These are phyloP conservation scores for Coccomyxa subellipsoidea DNA, from an alignment of 163 green algal genomes.

Conservation along the genomic window DNA sequence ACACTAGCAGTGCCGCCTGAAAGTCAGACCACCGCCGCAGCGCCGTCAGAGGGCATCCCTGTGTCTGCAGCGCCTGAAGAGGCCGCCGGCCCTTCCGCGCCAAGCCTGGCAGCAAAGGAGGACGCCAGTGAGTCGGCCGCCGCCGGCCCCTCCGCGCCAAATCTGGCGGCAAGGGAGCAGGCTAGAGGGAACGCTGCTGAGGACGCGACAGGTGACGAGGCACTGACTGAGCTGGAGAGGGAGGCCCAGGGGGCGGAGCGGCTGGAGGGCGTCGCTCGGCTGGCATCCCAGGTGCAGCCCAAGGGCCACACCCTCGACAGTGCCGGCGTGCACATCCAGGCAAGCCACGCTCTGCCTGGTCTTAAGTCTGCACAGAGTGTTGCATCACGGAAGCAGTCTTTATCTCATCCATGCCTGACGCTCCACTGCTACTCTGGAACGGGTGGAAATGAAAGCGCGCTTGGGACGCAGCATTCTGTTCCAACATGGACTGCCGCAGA, in stretches of 20 bases:
- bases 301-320: conserved; percentile 77
- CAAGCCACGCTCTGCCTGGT: not conserved
- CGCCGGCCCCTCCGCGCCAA: not conserved
- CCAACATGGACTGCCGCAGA: no score
- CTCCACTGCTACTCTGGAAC: no score
- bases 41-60: not conserved
- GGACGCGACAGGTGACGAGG: not conserved
- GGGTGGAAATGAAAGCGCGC: no score
- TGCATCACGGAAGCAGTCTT: no score
- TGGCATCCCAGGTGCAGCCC: conserved; percentile 64
- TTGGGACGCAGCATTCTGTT: no score
- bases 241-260: conserved; percentile 10
- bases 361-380: not conserved
- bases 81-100: not conserved
- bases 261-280: conserved; percentile 37
- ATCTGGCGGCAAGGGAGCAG: not conserved
- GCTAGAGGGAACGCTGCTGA: not conserved
- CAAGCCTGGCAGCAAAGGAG: not conserved
- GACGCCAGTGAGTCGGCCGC: not conserved
- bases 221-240: not conserved
- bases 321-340: conserved; percentile 53
- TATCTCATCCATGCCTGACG: no score
- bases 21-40: not conserved
- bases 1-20: no score
- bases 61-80: not conserved